Conservation (phyloP, 306 rosid species). For the Quercus gilva region DNA sequence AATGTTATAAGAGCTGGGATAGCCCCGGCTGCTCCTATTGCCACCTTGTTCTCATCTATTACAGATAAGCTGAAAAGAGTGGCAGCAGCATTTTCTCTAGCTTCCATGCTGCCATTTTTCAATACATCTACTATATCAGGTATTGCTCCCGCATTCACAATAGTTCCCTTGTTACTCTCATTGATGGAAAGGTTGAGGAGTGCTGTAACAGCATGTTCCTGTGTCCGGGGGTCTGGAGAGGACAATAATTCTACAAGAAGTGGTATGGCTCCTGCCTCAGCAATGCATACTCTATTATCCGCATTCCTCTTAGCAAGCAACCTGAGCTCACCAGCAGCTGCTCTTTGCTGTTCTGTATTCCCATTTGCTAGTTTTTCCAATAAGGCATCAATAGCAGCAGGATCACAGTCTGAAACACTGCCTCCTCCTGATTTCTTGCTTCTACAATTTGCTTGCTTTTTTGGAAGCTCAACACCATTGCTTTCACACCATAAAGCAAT, state of each 20-base stretch:
- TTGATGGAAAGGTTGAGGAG: constrained; percentile 92
- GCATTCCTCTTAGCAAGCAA: constrained; percentile 94
- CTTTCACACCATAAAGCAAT: constrained; percentile 95
- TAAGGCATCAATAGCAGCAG: constrained; percentile 53
- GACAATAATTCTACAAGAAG: constrained; percentile 85
- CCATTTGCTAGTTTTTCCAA: constrained; percentile 61
- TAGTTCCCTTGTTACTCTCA: constrained; percentile 82
- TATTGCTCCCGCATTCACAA: constrained; percentile 91
- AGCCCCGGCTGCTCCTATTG: constrained; percentile 97
- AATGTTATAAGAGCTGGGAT: constrained; percentile 86
- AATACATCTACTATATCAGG: constrained; percentile 90
- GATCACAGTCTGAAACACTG: constrained; percentile 75
- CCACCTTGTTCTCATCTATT: constrained; percentile 86
- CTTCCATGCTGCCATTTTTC: constrained; percentile 92
- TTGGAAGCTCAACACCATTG: constrained; percentile 92
- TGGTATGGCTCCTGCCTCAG: constrained; percentile 97
- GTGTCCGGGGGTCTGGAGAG: constrained; percentile 75
- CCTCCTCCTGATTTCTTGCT: constrained; percentile 64
- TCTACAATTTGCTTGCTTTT: constrained; percentile 63
- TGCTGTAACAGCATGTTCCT: constrained; percentile 97
- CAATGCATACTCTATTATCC: constrained; percentile 90
- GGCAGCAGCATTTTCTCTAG: constrained; percentile 98
- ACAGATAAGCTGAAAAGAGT: constrained; percentile 94
- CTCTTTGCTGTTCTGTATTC: constrained; percentile 74
- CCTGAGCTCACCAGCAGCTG: constrained; percentile 96